Conservation (phyloP, 176 grass and related monocot species). For the Echinochloa phyllopogon region DNA sequence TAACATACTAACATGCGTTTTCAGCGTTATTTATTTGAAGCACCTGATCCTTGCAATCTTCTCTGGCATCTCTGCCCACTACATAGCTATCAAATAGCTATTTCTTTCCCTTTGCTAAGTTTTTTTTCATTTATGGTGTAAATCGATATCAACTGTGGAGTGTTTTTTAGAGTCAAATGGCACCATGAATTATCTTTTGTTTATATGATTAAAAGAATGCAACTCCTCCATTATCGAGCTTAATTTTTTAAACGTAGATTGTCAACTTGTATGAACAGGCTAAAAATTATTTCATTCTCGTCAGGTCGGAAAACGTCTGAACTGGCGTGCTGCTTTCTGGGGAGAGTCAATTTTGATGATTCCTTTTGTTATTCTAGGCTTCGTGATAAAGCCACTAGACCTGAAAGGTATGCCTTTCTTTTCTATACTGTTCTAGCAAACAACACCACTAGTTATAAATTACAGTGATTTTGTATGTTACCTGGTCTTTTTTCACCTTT, state of each 20-base stretch:
- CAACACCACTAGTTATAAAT: not conserved
- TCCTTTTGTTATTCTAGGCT: constrained; percentile 98
- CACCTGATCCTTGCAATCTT: not conserved
- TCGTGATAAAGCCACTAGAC: constrained; percentile 87
- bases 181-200: not conserved
- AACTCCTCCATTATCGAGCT: not conserved
- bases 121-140: not conserved
- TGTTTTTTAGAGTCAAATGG: not conserved
- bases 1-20: constrained; percentile 29
- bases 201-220: not conserved
- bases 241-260: not conserved
- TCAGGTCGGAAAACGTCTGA: constrained; percentile 71
- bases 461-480: constrained; percentile 8
- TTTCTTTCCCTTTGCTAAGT: not conserved
- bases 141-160: not conserved
- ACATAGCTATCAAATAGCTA: not conserved
- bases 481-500: not conserved
- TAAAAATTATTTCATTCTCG: constrained; percentile 30
- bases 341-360: constrained; percentile 98
- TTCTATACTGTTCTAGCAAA: constrained; percentile 30
- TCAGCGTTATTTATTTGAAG: not conserved
- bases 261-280: not conserved
- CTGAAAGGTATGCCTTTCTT: constrained; percentile 74
- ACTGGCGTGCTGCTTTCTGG: constrained; percentile 98
- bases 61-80: not conserved